Base-by-base conservation (phyloP, 2,329 filamentous ascomycete genomes). In the Aurifilum marmelostoma region DNA sequence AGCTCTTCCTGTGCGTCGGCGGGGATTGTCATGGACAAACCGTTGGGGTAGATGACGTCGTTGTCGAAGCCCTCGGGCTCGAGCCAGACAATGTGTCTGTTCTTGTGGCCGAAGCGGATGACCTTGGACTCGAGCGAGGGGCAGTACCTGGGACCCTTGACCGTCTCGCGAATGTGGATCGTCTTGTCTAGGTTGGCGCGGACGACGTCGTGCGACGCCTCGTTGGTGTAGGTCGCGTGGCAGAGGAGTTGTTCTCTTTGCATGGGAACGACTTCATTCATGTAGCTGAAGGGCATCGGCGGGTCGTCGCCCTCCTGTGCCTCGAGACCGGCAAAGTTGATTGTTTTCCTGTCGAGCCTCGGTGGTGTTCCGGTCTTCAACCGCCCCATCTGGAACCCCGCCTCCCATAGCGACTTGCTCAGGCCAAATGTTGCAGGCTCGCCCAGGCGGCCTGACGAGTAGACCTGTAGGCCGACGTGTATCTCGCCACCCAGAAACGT, bases 401-500 rank as follows among this genome's bases (percentile, higher is more conserved):
- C 94, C 65, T 95, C 92, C 70, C 87, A 88, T 56, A 99, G 83
- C 4, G 94, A 97, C 77, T 94, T 96, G 83, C 94, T 97, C 67
- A 99, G 82, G 0, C 95, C 95, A 76, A 93, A 93, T 0, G 96
- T 97, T 0, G 96, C 94, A 29, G 92, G 92, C 81, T 99, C 96
- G 14, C 95, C 96, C 83, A 99, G 94, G 11, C 96, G 89, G 1
- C 96, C 96, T 0, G 96, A 92, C 0, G 96, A 94, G 76, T 89
- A 97, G 3, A 86, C 87, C 66, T 97, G 87, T 9, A 98, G 82
- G 0, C 94, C 96, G 71, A 99, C 97, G 75, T 99, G 96, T 71
- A 99, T 99, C 79, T 99, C 96, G 24, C 94, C 96, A 14, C 95
- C 92, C 6, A 99, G 81, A 76, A 99, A 99, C 0, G 96, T 99